Evolutionary conservation across 441 rosid species (phyloP), one percentile per base, ranked within the genome.

Genomic region (Arabidopsis hybrid): DNA sequence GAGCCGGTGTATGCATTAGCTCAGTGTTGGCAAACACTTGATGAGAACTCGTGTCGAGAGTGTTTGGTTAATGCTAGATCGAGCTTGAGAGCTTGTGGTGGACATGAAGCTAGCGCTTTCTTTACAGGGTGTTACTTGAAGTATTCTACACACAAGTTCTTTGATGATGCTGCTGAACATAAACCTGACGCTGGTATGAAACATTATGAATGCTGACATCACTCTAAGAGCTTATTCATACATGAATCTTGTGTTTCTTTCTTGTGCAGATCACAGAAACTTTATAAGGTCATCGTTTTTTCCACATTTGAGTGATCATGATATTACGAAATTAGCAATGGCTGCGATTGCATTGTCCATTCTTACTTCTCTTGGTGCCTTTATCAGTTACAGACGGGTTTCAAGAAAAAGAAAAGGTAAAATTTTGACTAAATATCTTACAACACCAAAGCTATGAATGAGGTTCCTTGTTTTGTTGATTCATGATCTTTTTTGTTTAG

Each of bases 91-190:
- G 65, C 49, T 26, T 91, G 97, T 69, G 74, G 56, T 11, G 85
- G 87, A 9, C 47, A 60, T 14, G 88, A 82, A 43, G 97, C 90
- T 29, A 81, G 75, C 36, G 97, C 87, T 52, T 65, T 80, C 69
- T 84, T 77, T 29, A 69, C 95, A 21, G 95, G 97, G 13, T 91
- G 95, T 57, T 84, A 66, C 76, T 61, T 89, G 79, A 85, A 81
- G 68, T 91, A 85, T 79, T 89, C 97, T 5, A 82, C 80, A 0
- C 73, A 68, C 7, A 81, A 71, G 61, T 88, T 89, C 81, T 85
- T 83, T 31, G 61, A 69, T 7, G 52, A 38, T 50, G 51, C 0
- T n/a, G 61, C 42, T 3, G 59, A 66, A 49, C 7, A 0, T 45
- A 32, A 43, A 9, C 55, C 16, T 1, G 8, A 13, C 7, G 45